Evolutionary conservation across 805 yeast genomes (phyloP), one percentile per base, ranked within the genome.

Genomic region (Wickerhamomyces subpelliculosus): DNA sequence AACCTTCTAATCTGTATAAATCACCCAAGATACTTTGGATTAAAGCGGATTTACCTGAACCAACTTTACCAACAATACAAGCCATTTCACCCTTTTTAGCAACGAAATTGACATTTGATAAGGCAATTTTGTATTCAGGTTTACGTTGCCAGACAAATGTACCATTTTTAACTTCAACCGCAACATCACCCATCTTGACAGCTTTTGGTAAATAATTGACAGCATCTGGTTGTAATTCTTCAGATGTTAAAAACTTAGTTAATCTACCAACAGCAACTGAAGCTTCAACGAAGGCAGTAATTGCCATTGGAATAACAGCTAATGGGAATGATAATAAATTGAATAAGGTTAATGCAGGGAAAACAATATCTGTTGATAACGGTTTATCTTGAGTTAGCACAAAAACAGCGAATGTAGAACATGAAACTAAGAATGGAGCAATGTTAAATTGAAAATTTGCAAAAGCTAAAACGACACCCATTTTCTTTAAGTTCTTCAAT

Each of bases 311-410:
- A 45, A 93, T 72, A 28, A 87, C 86, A 10, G 94, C 89, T 46
- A 93, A 70, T 32, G 99, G 98, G 76, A 93, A 93, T 0, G 84
- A 72, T 42, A 93, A 72, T 55, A 93, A 67, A 59, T 90, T 93
- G 70, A 90, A 93, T 37, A 89, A 69, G 8, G 96, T 73, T 40
- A 87, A 69, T 3, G 97, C 95, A 22, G 96, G 88, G 68, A 90
- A 84, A 6, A 93, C 96, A 45, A 89, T 70, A 49, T 93, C 97
- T 2, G 97, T 84, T 1, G 90, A 73, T 54, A 93, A 72, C 25
- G 95, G 88, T 35, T 60, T 67, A 42, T 65, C 62, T 39, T 78
- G 72, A 26, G 76, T 61, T 38, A 72, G 67, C 19, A 83, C 80
- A 57, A 81, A 94, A 13, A 81, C 69, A 3, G 84, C 95, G 67